Conservation (phyloP, 768 basidiomycete genomes). For the Pleurotus ostreatus region DNA sequence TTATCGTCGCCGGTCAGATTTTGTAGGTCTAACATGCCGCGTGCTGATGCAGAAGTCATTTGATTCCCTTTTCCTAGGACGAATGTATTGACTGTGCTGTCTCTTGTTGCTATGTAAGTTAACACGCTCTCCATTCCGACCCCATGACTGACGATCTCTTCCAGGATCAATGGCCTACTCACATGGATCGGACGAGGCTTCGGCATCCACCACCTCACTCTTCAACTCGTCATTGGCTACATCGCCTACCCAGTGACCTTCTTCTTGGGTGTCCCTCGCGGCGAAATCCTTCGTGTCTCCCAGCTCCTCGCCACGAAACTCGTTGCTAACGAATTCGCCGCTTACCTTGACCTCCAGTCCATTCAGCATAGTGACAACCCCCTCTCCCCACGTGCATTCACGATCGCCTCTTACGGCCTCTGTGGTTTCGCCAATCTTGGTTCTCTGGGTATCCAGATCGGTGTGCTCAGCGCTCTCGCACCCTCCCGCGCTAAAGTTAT, state of each 20-base stretch:
- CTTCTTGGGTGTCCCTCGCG: constrained; percentile 69
- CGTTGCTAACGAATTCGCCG: constrained; percentile 83
- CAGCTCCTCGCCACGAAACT: constrained; percentile 84
- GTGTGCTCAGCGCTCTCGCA: constrained; percentile 67
- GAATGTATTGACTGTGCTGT: constrained; percentile 81
- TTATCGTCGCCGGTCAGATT: constrained; percentile 85
- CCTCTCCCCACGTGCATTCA: constrained; percentile 69
- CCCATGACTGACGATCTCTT: not conserved
- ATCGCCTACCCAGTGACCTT: constrained; percentile 86
- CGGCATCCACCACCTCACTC: constrained; percentile 75
- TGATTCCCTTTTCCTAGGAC: constrained; percentile 35
- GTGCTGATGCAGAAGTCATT: not conserved
- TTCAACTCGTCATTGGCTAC: constrained; percentile 84
- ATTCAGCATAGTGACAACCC: constrained; percentile 42
- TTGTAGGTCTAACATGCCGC: constrained; percentile 40
- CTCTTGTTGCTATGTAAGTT: constrained; percentile 63
- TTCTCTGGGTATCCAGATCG: constrained; percentile 83
- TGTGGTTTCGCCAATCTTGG: constrained; percentile 91
- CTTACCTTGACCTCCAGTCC: constrained; percentile 57
- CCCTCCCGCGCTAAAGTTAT: constrained; percentile 69
- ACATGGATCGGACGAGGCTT: constrained; percentile 89
- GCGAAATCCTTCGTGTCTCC: constrained; percentile 79
- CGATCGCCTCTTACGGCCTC: constrained; percentile 82
- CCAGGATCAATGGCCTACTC: constrained; percentile 73
- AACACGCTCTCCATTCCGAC: not conserved